Evolutionary conservation across 345 rosid genomes (phyloP), one percentile per base, ranked within the genome.

Genomic region (Murraya koenigii): DNA sequence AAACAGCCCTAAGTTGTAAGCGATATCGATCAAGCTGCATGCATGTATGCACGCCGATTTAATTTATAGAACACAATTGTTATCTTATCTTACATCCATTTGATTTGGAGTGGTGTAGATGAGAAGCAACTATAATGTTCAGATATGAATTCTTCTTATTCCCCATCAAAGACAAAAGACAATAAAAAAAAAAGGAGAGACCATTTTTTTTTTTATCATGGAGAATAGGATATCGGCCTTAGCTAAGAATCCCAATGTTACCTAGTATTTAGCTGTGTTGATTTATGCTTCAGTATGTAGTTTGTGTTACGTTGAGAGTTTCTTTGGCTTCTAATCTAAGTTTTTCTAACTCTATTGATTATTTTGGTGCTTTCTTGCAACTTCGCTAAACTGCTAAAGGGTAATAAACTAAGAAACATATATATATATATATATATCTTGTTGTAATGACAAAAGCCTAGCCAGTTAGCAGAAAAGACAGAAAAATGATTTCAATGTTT

Each of bases 61-160:
- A 41, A 35, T 65, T 20, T 65, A 41, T 25, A 74, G 79, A 62
- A 32, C 69, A 72, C 69, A 33, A 55, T n/a, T 72, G 14, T 35
- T 22, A 22, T 60, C n/a, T 15, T 5, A 10, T 35, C 47, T 65
- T 10, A 38, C 36, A 1, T 52, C 22, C 19, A 71, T 10, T 71
- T 44, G 35, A 15, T 32, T 41, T 44, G 49, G 17, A 44, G 49
- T 33, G 36, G 20, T 11, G 28, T 71, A 55, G 75, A 32, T 69
- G 44, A 22, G 63, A 32, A 71, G 26, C 61, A 1, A 19, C 72
- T 25, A 25, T 41, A 20, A 13, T 11, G 17, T 44, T 44, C 13
- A 3, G 49, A 44, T 13, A 17, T 44, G 49, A 44, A 44, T 44
- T 3, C 15, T 0, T 44, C 15, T 11, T 44, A 2, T 44, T 44